Evolutionary conservation across 805 yeast genomes (phyloP).

Genomic region (Lipomyces anomalus): DNA sequence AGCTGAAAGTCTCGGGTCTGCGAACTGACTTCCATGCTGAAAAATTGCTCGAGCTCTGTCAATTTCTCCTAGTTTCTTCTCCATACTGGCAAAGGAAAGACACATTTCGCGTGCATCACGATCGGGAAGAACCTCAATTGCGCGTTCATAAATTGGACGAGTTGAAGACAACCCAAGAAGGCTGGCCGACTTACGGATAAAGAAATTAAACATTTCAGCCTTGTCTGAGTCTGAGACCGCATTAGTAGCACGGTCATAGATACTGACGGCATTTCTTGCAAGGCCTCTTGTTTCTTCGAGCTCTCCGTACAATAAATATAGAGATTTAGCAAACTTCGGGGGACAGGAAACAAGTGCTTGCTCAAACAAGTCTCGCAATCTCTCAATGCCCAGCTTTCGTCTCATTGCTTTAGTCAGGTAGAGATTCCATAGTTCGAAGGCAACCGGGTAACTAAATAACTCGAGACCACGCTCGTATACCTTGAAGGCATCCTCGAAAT

Average conservation of each 20-base stretch:
- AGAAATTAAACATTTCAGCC: conserved; percentile 41
- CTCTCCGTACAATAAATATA: conserved; percentile 52
- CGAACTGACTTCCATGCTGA: conserved; percentile 46
- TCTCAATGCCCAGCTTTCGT: conserved; percentile 39
- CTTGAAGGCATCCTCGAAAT: conserved; percentile 47
- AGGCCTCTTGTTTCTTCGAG: conserved; percentile 57
- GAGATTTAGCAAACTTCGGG: conserved; percentile 40
- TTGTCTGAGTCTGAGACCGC: conserved; percentile 31
- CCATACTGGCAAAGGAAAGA: conserved; percentile 52
- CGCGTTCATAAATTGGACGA: conserved; percentile 48
- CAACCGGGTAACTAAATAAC: conserved; percentile 54
- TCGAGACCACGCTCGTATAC: conserved; percentile 66
- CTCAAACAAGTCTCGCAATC: conserved; percentile 70
- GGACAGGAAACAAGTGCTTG: conserved; percentile 54
- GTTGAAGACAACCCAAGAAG: conserved; percentile 41
- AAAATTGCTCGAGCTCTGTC: conserved; percentile 59
- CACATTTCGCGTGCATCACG: conserved; percentile 41
- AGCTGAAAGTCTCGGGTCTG: conserved; percentile 32
- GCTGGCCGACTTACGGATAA: conserved; percentile 39
- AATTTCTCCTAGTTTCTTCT: conserved; percentile 47
- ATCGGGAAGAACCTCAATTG: conserved; percentile 45
- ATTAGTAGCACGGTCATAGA: conserved; percentile 41
- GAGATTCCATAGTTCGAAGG: conserved; percentile 64
- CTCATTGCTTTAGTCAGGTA: conserved; percentile 52
- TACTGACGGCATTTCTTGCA: conserved; percentile 43